Evolutionary conservation across 108 stramenopile species (phyloP), one percentile per base, ranked within the genome.

Genomic region (Nitzschia sp.): DNA sequence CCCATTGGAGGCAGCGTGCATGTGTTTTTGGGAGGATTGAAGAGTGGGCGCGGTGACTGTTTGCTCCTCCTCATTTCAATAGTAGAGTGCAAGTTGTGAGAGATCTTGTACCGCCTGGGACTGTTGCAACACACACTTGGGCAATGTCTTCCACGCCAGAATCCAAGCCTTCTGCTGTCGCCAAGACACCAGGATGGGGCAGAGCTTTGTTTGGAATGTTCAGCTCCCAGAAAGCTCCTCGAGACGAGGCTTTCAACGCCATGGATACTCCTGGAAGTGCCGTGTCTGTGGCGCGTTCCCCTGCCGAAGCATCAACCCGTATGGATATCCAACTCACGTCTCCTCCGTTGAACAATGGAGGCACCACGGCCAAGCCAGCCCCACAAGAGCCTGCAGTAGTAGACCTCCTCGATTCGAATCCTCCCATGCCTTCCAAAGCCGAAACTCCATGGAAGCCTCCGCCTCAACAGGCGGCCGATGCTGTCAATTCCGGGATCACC

Each of bases 391-490:
- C 61, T n/a, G 41, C 9, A 0, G 34, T 22, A 0, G 34, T 51
- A 3, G 52, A 51, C 17, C n/a, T 65, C 29, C 19, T 53, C 3
- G 52, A 65, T 39, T 52, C 51, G 12, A 24, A 51, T 15, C 10
- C 10, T 15, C 50, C 50, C 19, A 20, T 20, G 14, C 17, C 57
- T 24, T 14, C 44, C 20, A 21, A 62, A 3, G 17, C 29, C 2
- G 64, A 72, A 57, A 64, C 71, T 12, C 71, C 71, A 6, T 72
- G 71, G 71, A 71, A 71, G 53, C 25, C 22, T 11, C 55, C 71
- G n/a, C n/a, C 62, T n/a, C 38, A n/a, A 14, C 43, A 41, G 21
- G 22, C 19, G 19, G 44, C 21, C 29, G 29, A 34, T 34, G 3
- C 29, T 34, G 1, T 5, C 5, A 34, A 34, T 34, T 34, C 29